Percentiles rank a stretch among this genome's conserved stretches.
These are phyloP conservation scores for Brassica incana DNA, from an alignment of 345 rosid species.

Conservation along the genomic window DNA sequence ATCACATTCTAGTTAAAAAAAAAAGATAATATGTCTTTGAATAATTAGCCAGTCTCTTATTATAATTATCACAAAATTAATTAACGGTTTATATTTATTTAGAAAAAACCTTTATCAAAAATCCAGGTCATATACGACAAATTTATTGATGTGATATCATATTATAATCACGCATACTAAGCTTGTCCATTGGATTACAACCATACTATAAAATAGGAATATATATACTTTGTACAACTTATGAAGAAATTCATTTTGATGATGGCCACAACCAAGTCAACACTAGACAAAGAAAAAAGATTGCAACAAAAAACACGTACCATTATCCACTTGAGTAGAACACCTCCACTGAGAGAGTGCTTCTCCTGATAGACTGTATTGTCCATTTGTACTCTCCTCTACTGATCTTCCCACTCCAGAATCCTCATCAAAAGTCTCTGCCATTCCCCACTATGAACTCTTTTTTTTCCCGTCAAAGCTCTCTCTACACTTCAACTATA, in stretches of 20 bases:
- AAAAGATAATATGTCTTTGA: slow-evolving; percentile 25
- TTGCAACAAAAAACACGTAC: slow-evolving; percentile 31
- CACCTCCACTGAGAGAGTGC: slow-evolving; percentile 87
- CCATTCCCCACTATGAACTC: slow-evolving; percentile 47
- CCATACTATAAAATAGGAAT: neutral
- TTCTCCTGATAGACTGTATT: slow-evolving; percentile 62
- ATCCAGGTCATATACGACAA: slow-evolving; percentile 29
- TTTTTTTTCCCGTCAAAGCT: neutral
- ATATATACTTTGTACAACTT: neutral
- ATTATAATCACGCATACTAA: slow-evolving; percentile 9
- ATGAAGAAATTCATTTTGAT: neutral
- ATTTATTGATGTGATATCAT: slow-evolving; percentile 35
- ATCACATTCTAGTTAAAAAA: slow-evolving; percentile 38
- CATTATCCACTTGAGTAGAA: slow-evolving; percentile 85
- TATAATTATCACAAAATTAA: slow-evolving; percentile 21
- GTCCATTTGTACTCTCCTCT: slow-evolving; percentile 64
- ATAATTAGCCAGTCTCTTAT: slow-evolving; percentile 14
- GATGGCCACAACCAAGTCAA: neutral
- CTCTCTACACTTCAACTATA: slow-evolving; percentile 10
- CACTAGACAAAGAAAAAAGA: no score
- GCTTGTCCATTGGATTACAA: slow-evolving; percentile 22
- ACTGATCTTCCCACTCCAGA: slow-evolving; percentile 72
- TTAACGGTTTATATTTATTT: slow-evolving; percentile 25
- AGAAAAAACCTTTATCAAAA: slow-evolving; percentile 27
- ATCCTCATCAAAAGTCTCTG: slow-evolving; percentile 64